phyloP scores from a whole-genome alignment of 495 filamentous ascomycete species.

The Aspergillus haitiensis region DNA sequence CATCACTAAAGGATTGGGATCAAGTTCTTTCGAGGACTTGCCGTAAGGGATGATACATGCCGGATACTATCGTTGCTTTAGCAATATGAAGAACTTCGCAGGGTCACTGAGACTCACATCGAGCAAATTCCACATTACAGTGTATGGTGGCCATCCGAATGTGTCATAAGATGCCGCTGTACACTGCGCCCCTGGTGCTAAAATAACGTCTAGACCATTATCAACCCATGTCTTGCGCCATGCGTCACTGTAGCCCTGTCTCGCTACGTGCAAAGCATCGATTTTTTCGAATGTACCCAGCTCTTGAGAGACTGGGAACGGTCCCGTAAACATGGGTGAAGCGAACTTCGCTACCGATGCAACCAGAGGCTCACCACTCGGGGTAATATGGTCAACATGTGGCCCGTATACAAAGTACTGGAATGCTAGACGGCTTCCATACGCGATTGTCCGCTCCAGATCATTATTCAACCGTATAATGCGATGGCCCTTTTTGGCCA shows the following conservation, averaged over 20 bases:
- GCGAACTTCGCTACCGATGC: constrained; percentile 20
- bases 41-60: constrained; percentile 40
- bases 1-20: constrained; percentile 31
- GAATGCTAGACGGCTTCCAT: constrained; percentile 31
- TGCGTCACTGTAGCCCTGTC: constrained; percentile 11
- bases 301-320: constrained; percentile 17
- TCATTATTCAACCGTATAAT: constrained; percentile 39
- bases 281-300: constrained; percentile 24
- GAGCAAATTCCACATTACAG: constrained; percentile 51
- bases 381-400: constrained; percentile 23
- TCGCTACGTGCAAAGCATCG: constrained; percentile 9
- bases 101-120: constrained; percentile 40
- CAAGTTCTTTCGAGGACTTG: constrained; percentile 35
- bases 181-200: constrained; percentile 49
- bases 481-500: constrained; percentile 44
- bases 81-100: background rate
- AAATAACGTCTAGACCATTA: constrained; percentile 43
- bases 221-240: constrained; percentile 30
- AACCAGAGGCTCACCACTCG: constrained; percentile 33
- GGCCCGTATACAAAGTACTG: constrained; percentile 37
- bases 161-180: constrained; percentile 53
- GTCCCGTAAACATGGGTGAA: constrained; percentile 32
- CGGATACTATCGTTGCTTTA: constrained; percentile 32
- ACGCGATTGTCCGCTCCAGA: constrained; percentile 16
- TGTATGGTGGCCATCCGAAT: constrained; percentile 53